Conservation (phyloP, 495 filamentous ascomycete genomes). For the Xylaria curta region DNA sequence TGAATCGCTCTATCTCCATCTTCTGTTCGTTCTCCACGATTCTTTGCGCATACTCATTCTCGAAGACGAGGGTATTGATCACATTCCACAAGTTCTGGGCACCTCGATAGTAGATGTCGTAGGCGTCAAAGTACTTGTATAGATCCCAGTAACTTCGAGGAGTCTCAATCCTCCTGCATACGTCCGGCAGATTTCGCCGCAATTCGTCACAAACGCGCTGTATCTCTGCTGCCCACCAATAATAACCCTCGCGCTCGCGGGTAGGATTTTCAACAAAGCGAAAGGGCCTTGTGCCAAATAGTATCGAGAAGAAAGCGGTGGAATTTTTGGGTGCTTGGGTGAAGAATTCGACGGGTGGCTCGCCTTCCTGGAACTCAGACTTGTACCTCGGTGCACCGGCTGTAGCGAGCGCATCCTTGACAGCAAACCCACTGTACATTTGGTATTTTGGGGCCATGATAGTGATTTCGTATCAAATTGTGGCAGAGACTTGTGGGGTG, state of each 20-base stretch:
- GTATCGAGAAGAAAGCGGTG: constrained; percentile 45
- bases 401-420: constrained; percentile 23
- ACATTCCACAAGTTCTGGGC: constrained; percentile 53
- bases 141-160: constrained; percentile 43
- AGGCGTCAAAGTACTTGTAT: constrained; percentile 59
- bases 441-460: constrained; percentile 25
- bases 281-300: constrained; percentile 32
- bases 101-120: constrained; percentile 55
- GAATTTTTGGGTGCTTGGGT: constrained; percentile 32
- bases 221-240: constrained; percentile 38
- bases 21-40: constrained; percentile 28
- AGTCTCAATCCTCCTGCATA: constrained; percentile 38
- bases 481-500: background rate
- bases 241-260: constrained; percentile 30
- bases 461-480: background rate
- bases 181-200: constrained; percentile 40
- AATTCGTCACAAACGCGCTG: constrained; percentile 38
- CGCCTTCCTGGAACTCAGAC: constrained; percentile 9
- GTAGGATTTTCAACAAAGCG: constrained; percentile 36
- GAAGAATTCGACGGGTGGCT: constrained; percentile 40
- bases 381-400: constrained; percentile 17
- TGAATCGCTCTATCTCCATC: constrained; percentile 21
- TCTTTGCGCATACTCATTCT: constrained; percentile 36
- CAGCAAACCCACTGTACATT: constrained; percentile 13
- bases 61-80: constrained; percentile 36